Evolutionary conservation across 495 filamentous ascomycete genomes (phyloP), one percentile per base, ranked within the genome.

Genomic region (Bryoglossum gracile): DNA sequence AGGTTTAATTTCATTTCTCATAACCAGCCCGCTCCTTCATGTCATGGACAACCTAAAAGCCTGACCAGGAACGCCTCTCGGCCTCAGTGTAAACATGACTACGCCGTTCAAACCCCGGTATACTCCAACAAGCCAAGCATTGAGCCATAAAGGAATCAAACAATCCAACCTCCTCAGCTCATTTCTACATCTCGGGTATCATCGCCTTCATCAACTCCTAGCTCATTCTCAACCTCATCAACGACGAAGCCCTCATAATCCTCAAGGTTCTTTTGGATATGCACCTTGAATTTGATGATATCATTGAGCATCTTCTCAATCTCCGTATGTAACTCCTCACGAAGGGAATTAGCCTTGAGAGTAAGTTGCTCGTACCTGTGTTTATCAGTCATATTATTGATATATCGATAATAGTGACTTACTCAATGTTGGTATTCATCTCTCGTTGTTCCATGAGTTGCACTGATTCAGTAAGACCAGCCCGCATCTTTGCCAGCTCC

Each of bases 201-300:
- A 53, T 70, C 64, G 54, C 77, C 73, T 38, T 73, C 74, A 19
- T 73, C 76, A 9, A 71, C 76, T 28, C 68, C 81, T 17, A 87
- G 66, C 69, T 95, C 88, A 64, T 83, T 80, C 69, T 91, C 84
- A 30, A 94, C 82, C 71, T 96, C 91, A 56, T 91, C 85, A 16
- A 86, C 84, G 3, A 92, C 87, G 61, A 95, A 94, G 41, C 77
- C 82, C 65, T 96, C 91, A 63, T 94, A 95, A 59, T 89, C 86
- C 64, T 95, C 89, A 28, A 98, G 69, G 45, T 79, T 82, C 66
- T 87, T 87, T 65, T 97, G 92, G 37, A 98, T 75, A 62, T 96
- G 92, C 47, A 97, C 82, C 70, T 98, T 98, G 81, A 98, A 98
- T 56, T 89, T 89, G 71, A 96, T 94, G 62, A 97, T 83, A 59